Conservation (phyloP, 139 green algal genomes). For the Haematococcus lacustris region DNA sequence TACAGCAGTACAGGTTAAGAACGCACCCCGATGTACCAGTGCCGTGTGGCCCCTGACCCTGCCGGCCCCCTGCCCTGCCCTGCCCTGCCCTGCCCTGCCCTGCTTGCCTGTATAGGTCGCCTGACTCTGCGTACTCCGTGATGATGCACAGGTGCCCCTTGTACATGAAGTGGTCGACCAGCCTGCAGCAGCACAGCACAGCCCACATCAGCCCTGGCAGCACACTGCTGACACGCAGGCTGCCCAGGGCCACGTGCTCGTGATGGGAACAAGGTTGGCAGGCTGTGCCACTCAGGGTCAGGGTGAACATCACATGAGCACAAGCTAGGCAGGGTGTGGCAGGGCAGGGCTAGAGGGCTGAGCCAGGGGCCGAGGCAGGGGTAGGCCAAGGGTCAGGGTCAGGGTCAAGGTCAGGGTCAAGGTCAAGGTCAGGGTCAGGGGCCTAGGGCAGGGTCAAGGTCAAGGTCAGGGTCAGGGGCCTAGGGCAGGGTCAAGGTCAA, state of each 20-base stretch:
- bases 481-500: no score
- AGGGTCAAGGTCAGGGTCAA: background rate
- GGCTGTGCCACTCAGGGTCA: background rate
- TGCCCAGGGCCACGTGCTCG: no score
- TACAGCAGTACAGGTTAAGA: background rate
- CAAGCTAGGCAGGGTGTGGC: background rate
- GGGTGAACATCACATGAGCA: background rate
- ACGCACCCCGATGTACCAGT: background rate
- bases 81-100: background rate
- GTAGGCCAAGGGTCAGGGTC: background rate
- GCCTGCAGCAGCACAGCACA: conserved; percentile 13
- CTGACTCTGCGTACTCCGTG: conserved; percentile 57
- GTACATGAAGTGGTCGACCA: conserved; percentile 51
- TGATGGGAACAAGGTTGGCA: no score
- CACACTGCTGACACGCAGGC: background rate
- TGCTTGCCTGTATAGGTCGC: conserved; percentile 44
- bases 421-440: conserved; percentile 2
- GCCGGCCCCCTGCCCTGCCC: background rate
- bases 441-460: no score
- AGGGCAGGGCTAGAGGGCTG: background rate
- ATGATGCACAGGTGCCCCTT: conserved; percentile 53
- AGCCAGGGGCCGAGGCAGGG: no score
- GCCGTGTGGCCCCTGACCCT: background rate
- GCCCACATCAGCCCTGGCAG: background rate
- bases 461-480: no score